These are phyloP conservation scores for Globisporangium emineosum DNA, from an alignment of 352 stramenopile species.

Conservation along the genomic window DNA sequence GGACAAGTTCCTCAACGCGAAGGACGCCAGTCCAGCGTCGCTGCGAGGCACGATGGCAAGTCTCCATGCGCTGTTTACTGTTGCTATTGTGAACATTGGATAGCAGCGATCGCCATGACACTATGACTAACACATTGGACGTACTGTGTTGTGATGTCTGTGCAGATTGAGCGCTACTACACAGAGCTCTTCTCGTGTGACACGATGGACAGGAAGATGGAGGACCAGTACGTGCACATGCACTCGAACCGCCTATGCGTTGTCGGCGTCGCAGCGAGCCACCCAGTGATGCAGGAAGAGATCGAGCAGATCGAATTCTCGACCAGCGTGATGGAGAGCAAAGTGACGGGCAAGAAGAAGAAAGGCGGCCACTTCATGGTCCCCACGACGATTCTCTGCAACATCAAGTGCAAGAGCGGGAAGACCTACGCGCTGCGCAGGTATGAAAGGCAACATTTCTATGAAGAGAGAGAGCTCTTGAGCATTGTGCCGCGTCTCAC, in stretches of 20 bases:
- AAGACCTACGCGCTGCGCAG: slow-evolving; percentile 56
- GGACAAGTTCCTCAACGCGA: slow-evolving; percentile 51
- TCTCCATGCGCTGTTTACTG: background rate
- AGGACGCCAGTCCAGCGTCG: slow-evolving; percentile 30
- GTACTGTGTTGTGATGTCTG: background rate
- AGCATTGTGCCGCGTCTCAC: background rate
- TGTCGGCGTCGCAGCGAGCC: slow-evolving; percentile 62
- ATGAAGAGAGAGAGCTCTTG: background rate
- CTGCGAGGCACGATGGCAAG: slow-evolving; percentile 72
- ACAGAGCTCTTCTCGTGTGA: slow-evolving; percentile 82
- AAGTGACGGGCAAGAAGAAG: slow-evolving; percentile 86
- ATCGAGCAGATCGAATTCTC: slow-evolving; percentile 66
- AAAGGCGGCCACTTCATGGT: slow-evolving; percentile 76
- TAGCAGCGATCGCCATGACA: background rate
- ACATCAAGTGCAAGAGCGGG: slow-evolving; percentile 66
- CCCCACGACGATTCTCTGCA: slow-evolving; percentile 60
- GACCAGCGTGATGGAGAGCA: slow-evolving; percentile 57
- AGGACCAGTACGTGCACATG: slow-evolving; percentile 89
- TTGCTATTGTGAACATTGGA: background rate
- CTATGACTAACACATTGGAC: background rate
- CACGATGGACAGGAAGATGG: slow-evolving; percentile 55
- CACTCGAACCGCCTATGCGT: slow-evolving; percentile 88
- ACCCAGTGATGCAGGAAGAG: slow-evolving; percentile 63
- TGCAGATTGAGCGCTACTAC: slow-evolving; percentile 84
- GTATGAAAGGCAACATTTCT: slow-evolving; percentile 8